phyloP scores from a whole-genome alignment of 768 basidiomycete species.

The Naganishia friedmannii region DNA sequence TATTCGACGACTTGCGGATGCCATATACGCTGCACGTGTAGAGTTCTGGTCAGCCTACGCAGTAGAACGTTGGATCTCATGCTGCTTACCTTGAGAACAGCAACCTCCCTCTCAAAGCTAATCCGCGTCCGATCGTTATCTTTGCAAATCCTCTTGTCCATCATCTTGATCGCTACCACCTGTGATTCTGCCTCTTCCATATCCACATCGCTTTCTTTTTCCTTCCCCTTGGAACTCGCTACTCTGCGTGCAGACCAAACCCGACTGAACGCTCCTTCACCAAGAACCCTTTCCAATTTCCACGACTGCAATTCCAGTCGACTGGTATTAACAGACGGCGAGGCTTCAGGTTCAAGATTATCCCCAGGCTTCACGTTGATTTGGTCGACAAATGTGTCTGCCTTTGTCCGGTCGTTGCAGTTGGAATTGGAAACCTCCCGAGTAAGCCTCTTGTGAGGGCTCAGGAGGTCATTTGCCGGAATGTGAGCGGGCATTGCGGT shows the following conservation, averaged over 20 bases:
- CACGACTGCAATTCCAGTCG: slow-evolving; percentile 28
- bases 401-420: slow-evolving; percentile 1
- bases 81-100: slow-evolving; percentile 67
- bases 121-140: slow-evolving; percentile 71
- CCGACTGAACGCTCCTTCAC: slow-evolving; percentile 50
- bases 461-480: neutral
- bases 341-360: neutral
- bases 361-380: slow-evolving; percentile 11
- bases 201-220: slow-evolving; percentile 1
- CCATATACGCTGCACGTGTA: slow-evolving; percentile 62
- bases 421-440: slow-evolving; percentile 6
- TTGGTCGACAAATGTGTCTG: neutral
- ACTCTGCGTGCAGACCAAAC: slow-evolving; percentile 43
- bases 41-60: neutral
- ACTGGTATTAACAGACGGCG: neutral
- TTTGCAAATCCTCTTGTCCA: slow-evolving; percentile 55
- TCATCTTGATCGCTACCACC: slow-evolving; percentile 62
- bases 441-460: slow-evolving; percentile 7
- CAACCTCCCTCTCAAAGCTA: slow-evolving; percentile 76
- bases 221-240: neutral
- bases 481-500: neutral
- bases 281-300: slow-evolving; percentile 41
- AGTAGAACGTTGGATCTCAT: neutral
- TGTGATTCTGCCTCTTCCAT: slow-evolving; percentile 40
- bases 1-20: slow-evolving; percentile 76